phyloP scores from a whole-genome alignment of 116 monocot species.

The Dioscorea cayenensis region DNA sequence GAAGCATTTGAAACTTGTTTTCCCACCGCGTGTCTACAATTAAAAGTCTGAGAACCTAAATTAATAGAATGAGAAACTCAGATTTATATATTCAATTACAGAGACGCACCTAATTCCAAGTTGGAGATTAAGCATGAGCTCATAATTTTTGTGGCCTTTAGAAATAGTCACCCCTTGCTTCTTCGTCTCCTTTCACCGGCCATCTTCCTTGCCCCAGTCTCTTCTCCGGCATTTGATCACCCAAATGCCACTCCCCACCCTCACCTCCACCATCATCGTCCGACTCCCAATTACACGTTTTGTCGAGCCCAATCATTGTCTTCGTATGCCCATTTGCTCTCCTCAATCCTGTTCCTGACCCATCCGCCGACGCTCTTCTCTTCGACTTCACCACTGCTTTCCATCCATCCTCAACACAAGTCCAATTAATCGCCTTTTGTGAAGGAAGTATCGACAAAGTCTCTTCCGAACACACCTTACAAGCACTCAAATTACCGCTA shows the following conservation, averaged over 20 bases:
- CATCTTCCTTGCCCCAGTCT: conserved; percentile 6
- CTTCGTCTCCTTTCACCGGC: conserved; percentile 39
- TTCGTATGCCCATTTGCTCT: conserved; percentile 9
- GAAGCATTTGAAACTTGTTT: conserved; percentile 16
- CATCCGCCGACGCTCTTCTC: conserved; percentile 23
- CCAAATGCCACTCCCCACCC: background rate
- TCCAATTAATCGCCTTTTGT: conserved; percentile 34
- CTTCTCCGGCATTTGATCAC: conserved; percentile 7
- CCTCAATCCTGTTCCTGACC: background rate
- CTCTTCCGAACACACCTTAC: conserved; percentile 29
- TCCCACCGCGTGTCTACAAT: conserved; percentile 41
- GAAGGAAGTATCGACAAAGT: conserved; percentile 28
- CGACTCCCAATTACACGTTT: conserved; percentile 26
- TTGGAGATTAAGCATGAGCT: conserved; percentile 76
- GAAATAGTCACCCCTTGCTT: conserved; percentile 66
- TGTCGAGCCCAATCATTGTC: conserved; percentile 17
- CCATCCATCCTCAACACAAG: background rate
- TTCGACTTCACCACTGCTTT: background rate
- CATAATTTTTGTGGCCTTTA: conserved; percentile 61
- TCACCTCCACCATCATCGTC: conserved; percentile 16
- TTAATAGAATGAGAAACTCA: too few species aligned
- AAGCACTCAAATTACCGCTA: conserved; percentile 36
- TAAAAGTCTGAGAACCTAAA: background rate
- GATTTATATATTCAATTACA: too few species aligned
- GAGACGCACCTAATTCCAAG: conserved; percentile 49